phyloP scores from a whole-genome alignment of 1,139 yeast genomes.

The Pneumocystis sp. region DNA sequence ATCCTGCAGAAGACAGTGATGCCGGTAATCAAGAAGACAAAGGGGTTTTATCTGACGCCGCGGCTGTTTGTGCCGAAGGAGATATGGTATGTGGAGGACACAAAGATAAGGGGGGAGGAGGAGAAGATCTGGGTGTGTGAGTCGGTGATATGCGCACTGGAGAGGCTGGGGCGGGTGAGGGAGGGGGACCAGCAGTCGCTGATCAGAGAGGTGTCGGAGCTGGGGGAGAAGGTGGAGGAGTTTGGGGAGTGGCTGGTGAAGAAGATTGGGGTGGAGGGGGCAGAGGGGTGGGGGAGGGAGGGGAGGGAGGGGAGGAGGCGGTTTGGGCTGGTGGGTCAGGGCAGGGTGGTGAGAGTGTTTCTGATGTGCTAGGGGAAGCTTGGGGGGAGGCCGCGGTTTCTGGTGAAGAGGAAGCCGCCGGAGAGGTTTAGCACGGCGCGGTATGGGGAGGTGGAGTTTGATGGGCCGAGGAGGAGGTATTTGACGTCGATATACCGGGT shows the following conservation, averaged over 20 bases:
- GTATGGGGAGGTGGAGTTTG: not conserved
- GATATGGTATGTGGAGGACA: conserved; percentile 6
- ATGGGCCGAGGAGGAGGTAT: not conserved
- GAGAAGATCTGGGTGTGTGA: conserved; percentile 9
- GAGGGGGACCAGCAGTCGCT: conserved; percentile 3
- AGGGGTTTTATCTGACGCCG: conserved; percentile 5
- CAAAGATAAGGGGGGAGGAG: conserved; percentile 9
- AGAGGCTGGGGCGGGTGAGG: conserved; percentile 3
- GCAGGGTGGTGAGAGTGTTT: too few relatives aligned
- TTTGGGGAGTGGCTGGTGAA: not conserved
- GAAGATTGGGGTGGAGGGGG: not conserved
- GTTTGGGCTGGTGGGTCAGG: not conserved
- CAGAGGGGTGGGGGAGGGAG: not conserved
- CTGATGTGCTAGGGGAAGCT: too few relatives aligned
- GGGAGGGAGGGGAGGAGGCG: too few relatives aligned
- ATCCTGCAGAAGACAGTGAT: conserved; percentile 4
- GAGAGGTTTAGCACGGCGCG: not conserved
- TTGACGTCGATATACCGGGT: not conserved
- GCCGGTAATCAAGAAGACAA: not conserved
- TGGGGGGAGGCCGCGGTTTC: not conserved
- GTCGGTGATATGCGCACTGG: conserved; percentile 2
- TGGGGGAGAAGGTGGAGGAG: not conserved
- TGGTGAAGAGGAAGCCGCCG: not conserved
- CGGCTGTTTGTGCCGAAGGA: conserved; percentile 5
- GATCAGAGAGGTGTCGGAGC: not conserved